Percentiles rank a stretch among this genome's conserved stretches.
These are phyloP conservation scores for Pyrenophora seminiperda DNA, from an alignment of 2,329 filamentous ascomycete species.

Conservation along the genomic window DNA sequence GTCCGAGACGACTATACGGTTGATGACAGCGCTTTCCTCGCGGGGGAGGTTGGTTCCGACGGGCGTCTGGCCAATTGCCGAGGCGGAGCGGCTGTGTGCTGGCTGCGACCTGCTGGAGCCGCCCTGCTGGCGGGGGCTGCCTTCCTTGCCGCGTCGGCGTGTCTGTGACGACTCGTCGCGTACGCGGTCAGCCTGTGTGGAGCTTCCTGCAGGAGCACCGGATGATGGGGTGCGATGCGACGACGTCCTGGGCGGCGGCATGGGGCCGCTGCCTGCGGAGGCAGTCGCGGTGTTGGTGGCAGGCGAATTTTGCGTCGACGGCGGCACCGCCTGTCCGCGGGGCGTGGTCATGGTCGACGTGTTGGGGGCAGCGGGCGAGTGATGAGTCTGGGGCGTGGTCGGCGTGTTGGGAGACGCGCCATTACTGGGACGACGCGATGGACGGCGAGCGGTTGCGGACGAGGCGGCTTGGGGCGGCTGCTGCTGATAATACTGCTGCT, in stretches of 20 bases:
- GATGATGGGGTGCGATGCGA: conserved; percentile 61
- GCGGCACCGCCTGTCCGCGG: conserved; percentile 51
- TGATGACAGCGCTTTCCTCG: conserved; percentile 79
- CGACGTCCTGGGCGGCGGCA: conserved; percentile 79
- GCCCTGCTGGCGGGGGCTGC: conserved; percentile 45
- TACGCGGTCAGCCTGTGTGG: conserved; percentile 32
- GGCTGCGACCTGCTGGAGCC: conserved; percentile 44
- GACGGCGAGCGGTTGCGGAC: conserved; percentile 45
- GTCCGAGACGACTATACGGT: conserved; percentile 75
- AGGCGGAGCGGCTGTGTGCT: conserved; percentile 52
- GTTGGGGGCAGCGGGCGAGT: conserved; percentile 41
- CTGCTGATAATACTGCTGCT: conserved; percentile 44
- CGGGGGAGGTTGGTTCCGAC: conserved; percentile 63
- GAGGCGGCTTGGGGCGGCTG: conserved; percentile 39
- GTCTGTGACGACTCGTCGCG: conserved; percentile 43
- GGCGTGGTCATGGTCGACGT: conserved; percentile 47
- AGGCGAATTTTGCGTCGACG: conserved; percentile 52
- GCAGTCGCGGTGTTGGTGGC: conserved; percentile 59
- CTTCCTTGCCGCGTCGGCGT: conserved; percentile 56
- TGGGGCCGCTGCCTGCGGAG: conserved; percentile 62
- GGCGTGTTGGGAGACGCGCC: conserved; percentile 50
- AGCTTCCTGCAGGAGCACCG: conserved; percentile 11
- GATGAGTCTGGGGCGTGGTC: conserved; percentile 40
- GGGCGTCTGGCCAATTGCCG: conserved; percentile 60
- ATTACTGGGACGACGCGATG: conserved; percentile 47